Base-by-base conservation (phyloP, 208 protist genomes). In the Leishmania lainsoni region DNA sequence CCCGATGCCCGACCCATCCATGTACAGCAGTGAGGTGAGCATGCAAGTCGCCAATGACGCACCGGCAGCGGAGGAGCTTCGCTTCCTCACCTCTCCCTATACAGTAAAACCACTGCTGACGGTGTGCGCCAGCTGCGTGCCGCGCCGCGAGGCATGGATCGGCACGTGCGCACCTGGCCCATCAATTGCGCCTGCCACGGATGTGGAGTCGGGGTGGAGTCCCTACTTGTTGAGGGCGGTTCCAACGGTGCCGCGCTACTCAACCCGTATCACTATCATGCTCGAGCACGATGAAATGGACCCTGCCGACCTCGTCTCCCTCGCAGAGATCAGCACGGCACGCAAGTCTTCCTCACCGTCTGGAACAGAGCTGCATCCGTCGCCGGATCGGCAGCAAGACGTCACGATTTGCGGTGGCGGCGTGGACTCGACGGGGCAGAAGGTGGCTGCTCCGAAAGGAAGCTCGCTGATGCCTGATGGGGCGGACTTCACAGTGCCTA, bases 231-330 rank as follows among this genome's bases (percentile, higher is more conserved):
- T 81, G 65, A 83, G 81, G n/a, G 78, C 71, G 1, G 70, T 94
- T 0, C 90, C 93, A 29, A 76, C 89, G 12, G 90, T 97, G 81
- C 94, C 94, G 56, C 94, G 92, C 35, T 94, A 92, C 79, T 86
- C 81, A 17, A 97, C 94, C 26, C 92, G 91, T 54, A 83, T 96
- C 54, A 95, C 92, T 12, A 69, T 97, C 4, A 86, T 96, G 71
- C 84, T 97, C 29, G 94, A 97, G 81, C 90, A 97, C 83, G 88
- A 93, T 70, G 89, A 90, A 32, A 71, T 95, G 77, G 83, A 93
- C 20, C 87, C 91, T 22, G 59, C 86, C 12, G 92, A 95, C 73
- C 78, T 95, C 48, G 78, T 95, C 48, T 90, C 91, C n/a, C 86
- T 94, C 39, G 91, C 88, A 35, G 90, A 95, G 80, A 83, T 89